These are phyloP conservation scores for Coniochaeta pulveracea DNA, from an alignment of 2,329 filamentous ascomycete species.

Conservation along the genomic window DNA sequence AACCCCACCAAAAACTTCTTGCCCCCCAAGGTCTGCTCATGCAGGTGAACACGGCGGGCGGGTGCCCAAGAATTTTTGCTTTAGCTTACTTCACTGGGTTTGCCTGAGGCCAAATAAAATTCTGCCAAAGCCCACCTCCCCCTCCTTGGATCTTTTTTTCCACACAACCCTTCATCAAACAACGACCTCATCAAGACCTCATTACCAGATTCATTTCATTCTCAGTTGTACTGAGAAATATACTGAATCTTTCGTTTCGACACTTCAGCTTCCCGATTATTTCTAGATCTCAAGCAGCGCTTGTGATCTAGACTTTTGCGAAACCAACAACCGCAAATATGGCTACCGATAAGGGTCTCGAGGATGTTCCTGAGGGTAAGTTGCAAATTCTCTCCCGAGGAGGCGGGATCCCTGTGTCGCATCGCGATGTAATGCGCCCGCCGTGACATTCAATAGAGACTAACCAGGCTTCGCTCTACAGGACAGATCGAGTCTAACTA, in stretches of 20 bases:
- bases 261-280: constrained; percentile 18
- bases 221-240: constrained; percentile 29
- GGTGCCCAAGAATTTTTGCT: constrained; percentile 2
- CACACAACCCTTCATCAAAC: background rate
- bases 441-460: constrained; percentile 1
- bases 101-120: constrained; percentile 4
- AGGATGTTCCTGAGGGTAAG: constrained; percentile 93
- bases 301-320: constrained; percentile 61
- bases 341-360: constrained; percentile 96
- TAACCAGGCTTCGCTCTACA: constrained; percentile 24
- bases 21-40: too few species aligned
- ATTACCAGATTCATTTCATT: constrained; percentile 2
- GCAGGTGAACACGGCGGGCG: too few species aligned
- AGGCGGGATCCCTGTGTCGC: background rate
- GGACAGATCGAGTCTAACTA: constrained; percentile 99
- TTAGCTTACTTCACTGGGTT: background rate
- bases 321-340: constrained; percentile 68
- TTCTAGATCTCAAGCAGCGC: constrained; percentile 66
- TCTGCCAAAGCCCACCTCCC: too few species aligned
- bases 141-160: constrained; percentile 2
- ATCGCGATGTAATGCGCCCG: background rate
- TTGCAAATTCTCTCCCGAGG: constrained; percentile 17
- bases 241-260: constrained; percentile 32
- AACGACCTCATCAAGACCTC: constrained; percentile 1
- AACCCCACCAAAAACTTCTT: too few species aligned